Evolutionary conservation across 805 yeast genomes (phyloP).

Genomic region (Vanderwaltozyma verrucispora): DNA sequence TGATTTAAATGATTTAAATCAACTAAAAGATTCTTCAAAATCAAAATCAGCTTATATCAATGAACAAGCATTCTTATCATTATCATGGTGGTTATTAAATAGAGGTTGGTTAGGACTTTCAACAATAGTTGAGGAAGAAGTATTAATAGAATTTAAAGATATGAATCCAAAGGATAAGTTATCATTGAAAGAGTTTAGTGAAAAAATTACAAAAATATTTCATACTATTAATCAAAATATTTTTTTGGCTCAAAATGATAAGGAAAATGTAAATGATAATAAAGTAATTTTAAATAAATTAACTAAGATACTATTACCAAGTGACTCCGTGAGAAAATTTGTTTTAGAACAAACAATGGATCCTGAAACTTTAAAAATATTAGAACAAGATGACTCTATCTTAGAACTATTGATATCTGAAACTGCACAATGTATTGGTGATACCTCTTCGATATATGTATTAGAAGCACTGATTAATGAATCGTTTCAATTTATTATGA

Average conservation of each 20-base stretch:
- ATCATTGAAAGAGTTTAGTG: slow-evolving; percentile 48
- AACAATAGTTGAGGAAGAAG: slow-evolving; percentile 42
- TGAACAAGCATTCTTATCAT: slow-evolving; percentile 74
- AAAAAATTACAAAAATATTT: slow-evolving; percentile 31
- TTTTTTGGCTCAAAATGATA: slow-evolving; percentile 21
- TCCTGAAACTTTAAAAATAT: slow-evolving; percentile 27
- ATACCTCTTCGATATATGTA: slow-evolving; percentile 19
- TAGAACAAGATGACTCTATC: slow-evolving; percentile 23
- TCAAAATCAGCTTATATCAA: slow-evolving; percentile 33
- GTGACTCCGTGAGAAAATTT: slow-evolving; percentile 37
- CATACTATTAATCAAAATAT: slow-evolving; percentile 24
- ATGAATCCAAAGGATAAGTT: slow-evolving; percentile 68
- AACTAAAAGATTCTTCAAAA: background rate
- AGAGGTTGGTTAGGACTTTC: slow-evolving; percentile 65
- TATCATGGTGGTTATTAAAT: slow-evolving; percentile 91
- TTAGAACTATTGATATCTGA: slow-evolving; percentile 34
- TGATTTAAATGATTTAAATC: background rate
- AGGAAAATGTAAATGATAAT: background rate
- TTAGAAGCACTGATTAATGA: slow-evolving; percentile 23
- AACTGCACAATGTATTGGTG: slow-evolving; percentile 33
- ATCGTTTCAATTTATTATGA: slow-evolving; percentile 22
- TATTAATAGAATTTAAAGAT: slow-evolving; percentile 48
- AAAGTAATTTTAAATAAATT: background rate
- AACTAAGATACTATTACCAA: slow-evolving; percentile 38
- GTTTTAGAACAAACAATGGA: slow-evolving; percentile 46